Base-by-base conservation (phyloP, 2,329 filamentous ascomycete species). In the Grosmannia penicillata region DNA sequence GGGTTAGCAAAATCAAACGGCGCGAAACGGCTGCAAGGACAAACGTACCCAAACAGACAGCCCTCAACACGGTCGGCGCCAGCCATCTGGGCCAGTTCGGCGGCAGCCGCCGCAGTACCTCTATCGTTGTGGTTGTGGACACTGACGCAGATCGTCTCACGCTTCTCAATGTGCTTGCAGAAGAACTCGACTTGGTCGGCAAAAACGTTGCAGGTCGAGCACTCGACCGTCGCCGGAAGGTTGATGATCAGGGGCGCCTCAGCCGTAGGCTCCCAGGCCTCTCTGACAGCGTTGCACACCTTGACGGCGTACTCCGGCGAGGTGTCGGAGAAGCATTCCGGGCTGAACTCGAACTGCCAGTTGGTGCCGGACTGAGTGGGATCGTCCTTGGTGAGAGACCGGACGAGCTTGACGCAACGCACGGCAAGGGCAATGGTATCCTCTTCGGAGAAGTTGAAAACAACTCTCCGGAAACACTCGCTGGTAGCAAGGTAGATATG, bases 111-210 rank as follows among this genome's bases (percentile, higher is more conserved):
- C 4, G 84, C 86, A 46, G 82, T 93, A 18, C 89, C 89, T 45
- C 91, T 72, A 57, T 96, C 91, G 54, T 96, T 96, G 62, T 98
- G 89, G 8, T 85, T 83, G 57, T 96, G 91, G 38, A 96, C 70
- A 44, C 83, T 93, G 8, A 96, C 82, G 51, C 78, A 83, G 36
- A 94, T 71, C 63, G 86, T 91, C 52, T 94, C 80, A 37, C 87
- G 70, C 58, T 94, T 82, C 0, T 71, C 70, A 53, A 96, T 86
- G 55, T 89, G 70, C 37, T 69, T 74, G 65, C 85, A 93, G 60
- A 98, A 98, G 62, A 84, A 93, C 57, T 98, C 91, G 45, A 98
- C 83, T 62, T 93, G 82, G 54, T 98, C 91, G 36, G 91, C 91
- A 56, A 91, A 98, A 34, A 95, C 73, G 56, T 98, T 98, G 25